Evolutionary conservation across 495 filamentous ascomycete species (phyloP).

Genomic region (Daldinia childiae): DNA sequence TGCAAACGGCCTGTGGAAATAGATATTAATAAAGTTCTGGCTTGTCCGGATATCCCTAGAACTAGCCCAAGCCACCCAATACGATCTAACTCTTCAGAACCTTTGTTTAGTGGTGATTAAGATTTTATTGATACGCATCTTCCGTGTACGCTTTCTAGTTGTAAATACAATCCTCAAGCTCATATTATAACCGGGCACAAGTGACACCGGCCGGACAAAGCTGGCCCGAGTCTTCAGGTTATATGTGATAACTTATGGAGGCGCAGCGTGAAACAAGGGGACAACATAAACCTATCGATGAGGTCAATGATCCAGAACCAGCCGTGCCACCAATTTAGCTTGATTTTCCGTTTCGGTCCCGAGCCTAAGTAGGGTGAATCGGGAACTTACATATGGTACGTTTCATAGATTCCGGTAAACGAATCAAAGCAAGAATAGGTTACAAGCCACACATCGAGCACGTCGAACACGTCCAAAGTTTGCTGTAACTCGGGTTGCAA

Average conservation of each 20-base stretch:
- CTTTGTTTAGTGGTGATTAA: background rate
- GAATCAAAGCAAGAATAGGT: background rate
- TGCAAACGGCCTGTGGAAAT: background rate
- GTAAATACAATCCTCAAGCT: constrained; percentile 20
- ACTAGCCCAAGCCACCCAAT: constrained; percentile 1
- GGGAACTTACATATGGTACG: constrained; percentile 11
- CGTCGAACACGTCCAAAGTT: background rate
- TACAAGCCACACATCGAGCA: background rate
- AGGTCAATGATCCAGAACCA: constrained; percentile 6
- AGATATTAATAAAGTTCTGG: constrained; percentile 2
- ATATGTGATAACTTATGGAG: constrained; percentile 6
- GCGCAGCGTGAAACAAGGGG: constrained; percentile 4
- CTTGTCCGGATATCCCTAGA: background rate
- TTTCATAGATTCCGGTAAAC: constrained; percentile 4
- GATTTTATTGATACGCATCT: background rate
- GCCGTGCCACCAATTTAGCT: background rate
- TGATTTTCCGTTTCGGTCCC: background rate
- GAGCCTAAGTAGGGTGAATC: background rate
- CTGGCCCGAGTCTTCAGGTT: background rate
- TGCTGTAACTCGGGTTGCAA: background rate
- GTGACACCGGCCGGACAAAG: background rate
- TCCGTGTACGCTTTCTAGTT: background rate
- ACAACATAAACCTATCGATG: constrained; percentile 2
- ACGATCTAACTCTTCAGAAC: background rate
- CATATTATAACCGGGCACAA: background rate